Conservation (phyloP, 2,329 filamentous ascomycete genomes). For the Paradendryphiella salina region DNA sequence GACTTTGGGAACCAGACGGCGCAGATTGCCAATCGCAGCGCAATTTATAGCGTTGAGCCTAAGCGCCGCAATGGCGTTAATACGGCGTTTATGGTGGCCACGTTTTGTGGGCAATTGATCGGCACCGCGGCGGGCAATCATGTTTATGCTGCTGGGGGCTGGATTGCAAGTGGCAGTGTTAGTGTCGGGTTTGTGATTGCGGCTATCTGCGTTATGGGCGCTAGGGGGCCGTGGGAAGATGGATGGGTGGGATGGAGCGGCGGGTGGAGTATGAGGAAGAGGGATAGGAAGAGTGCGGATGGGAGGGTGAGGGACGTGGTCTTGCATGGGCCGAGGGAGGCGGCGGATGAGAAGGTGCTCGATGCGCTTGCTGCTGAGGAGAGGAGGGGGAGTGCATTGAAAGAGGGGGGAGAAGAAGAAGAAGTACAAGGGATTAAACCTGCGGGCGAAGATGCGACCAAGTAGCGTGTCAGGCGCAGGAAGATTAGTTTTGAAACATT, state of each 20-base stretch:
- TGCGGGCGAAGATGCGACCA: not conserved
- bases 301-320: slow-evolving; percentile 40
- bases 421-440: not conserved
- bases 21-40: slow-evolving; percentile 72
- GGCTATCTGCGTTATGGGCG: slow-evolving; percentile 53
- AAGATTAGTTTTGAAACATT: not conserved
- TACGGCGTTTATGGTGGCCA: slow-evolving; percentile 78
- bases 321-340: slow-evolving; percentile 11
- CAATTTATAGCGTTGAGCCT: slow-evolving; percentile 72
- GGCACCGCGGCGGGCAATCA: slow-evolving; percentile 61
- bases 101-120: slow-evolving; percentile 74
- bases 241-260: slow-evolving; percentile 65
- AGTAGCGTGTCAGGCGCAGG: not conserved
- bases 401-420: not conserved
- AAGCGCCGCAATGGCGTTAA: slow-evolving; percentile 75
- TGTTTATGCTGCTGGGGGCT: slow-evolving; percentile 60
- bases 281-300: slow-evolving; percentile 47
- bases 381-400: slow-evolving; percentile 25
- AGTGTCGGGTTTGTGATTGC: slow-evolving; percentile 59
- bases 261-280: slow-evolving; percentile 57
- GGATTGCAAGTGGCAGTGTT: slow-evolving; percentile 60
- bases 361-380: slow-evolving; percentile 40
- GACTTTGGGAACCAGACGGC: slow-evolving; percentile 74
- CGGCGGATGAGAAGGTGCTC: slow-evolving; percentile 24
- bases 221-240: slow-evolving; percentile 60